phyloP scores from a whole-genome alignment of 2,329 filamentous ascomycete genomes.

The Colletotrichum sp. region DNA sequence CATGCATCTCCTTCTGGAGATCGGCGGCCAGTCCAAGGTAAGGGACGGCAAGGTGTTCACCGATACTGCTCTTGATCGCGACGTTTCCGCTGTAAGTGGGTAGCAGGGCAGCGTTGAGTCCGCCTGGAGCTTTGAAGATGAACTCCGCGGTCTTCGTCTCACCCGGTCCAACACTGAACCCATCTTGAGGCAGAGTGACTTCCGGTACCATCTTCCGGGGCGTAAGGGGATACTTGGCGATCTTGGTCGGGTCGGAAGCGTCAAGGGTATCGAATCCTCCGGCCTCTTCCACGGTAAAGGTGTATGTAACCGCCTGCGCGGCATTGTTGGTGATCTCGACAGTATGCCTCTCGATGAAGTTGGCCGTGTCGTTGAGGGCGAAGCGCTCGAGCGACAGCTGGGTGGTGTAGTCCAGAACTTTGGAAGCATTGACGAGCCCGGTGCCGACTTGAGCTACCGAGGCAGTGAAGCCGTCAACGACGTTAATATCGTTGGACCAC shows the following conservation, averaged over 20 bases:
- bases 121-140: neutral
- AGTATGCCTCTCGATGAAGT: slow-evolving; percentile 33
- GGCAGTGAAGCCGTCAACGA: slow-evolving; percentile 22
- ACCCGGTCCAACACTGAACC: neutral
- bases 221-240: neutral
- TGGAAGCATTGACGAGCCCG: slow-evolving; percentile 45
- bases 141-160: slow-evolving; percentile 2
- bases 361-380: slow-evolving; percentile 47
- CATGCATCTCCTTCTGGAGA: neutral
- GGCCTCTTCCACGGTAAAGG: slow-evolving; percentile 8
- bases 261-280: neutral
- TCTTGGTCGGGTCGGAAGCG: neutral
- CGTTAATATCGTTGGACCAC: slow-evolving; percentile 19
- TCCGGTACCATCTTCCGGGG: neutral
- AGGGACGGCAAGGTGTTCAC: slow-evolving; percentile 36
- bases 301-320: slow-evolving; percentile 35
- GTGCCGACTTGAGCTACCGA: slow-evolving; percentile 43
- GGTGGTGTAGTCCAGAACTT: slow-evolving; percentile 42
- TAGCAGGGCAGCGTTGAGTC: slow-evolving; percentile 24
- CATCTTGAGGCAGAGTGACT: neutral
- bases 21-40: slow-evolving; percentile 27
- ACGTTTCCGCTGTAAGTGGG: slow-evolving; percentile 40
- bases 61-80: slow-evolving; percentile 31
- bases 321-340: slow-evolving; percentile 40
- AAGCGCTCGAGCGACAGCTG: slow-evolving; percentile 42